These are phyloP conservation scores for Nannizziopsis barbatae DNA, from an alignment of 2,329 filamentous ascomycete species.

Conservation along the genomic window DNA sequence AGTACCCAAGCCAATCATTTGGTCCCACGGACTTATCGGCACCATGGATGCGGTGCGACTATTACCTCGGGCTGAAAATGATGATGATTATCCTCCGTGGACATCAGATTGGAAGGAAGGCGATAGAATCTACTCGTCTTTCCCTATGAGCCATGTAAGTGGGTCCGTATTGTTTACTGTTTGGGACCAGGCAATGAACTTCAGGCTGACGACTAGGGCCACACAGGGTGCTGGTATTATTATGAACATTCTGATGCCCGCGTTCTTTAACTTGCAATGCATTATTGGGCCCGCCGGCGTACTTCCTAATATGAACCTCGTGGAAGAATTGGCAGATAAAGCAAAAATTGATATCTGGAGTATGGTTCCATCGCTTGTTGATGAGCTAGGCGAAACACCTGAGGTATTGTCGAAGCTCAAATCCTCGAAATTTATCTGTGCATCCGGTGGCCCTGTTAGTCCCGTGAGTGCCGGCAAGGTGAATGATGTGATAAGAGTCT, in stretches of 20 bases:
- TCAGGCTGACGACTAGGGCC: not conserved
- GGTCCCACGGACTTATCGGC: not conserved
- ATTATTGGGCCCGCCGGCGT: not conserved
- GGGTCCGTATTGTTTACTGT: not conserved
- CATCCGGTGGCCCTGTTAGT: conserved; percentile 2
- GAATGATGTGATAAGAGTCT: no score
- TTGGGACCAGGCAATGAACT: no score
- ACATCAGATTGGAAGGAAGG: conserved; percentile 1
- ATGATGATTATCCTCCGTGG: not conserved
- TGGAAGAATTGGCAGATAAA: not conserved
- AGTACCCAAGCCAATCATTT: no score
- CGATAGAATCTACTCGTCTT: conserved; percentile 2
- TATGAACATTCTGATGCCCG: conserved; percentile 3
- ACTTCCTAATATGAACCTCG: not conserved
- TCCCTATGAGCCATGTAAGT: conserved; percentile 5
- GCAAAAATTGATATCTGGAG: conserved; percentile 2
- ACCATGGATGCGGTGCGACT: conserved; percentile 3
- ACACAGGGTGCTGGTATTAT: conserved; percentile 5
- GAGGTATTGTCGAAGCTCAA: not conserved
- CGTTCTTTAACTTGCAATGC: not conserved
- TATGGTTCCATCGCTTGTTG: not conserved
- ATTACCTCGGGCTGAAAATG: not conserved
- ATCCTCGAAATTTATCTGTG: not conserved
- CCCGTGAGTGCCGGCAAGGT: not conserved
- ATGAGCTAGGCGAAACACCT: conserved; percentile 3